These are phyloP conservation scores for Fusarium armeniacum DNA, from an alignment of 2,329 filamentous ascomycete genomes.

Conservation along the genomic window DNA sequence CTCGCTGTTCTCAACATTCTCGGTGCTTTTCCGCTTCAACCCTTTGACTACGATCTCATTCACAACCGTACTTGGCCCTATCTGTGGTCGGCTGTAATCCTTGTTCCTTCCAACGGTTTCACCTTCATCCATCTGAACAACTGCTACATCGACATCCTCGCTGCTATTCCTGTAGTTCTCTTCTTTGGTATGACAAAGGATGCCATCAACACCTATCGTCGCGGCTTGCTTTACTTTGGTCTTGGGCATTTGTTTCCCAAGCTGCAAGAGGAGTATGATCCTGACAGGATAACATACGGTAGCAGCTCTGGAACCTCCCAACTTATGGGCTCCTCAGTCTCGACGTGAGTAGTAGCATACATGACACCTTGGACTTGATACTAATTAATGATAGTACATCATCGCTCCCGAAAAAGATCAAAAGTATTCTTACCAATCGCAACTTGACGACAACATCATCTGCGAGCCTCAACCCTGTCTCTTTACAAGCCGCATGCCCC, in stretches of 20 bases:
- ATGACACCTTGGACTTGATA: neutral
- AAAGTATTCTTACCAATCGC: constrained; percentile 40
- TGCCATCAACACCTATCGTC: constrained; percentile 64
- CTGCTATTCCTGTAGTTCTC: constrained; percentile 63
- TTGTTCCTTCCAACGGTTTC: constrained; percentile 59
- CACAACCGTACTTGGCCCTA: constrained; percentile 56
- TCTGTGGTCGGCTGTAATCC: constrained; percentile 64
- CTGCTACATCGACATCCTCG: constrained; percentile 64
- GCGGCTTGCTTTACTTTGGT: constrained; percentile 56
- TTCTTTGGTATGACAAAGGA: constrained; percentile 71
- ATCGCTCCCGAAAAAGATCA: constrained; percentile 42
- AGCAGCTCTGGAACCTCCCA: constrained; percentile 44
- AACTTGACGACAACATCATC: constrained; percentile 38
- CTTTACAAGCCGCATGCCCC: constrained; percentile 8
- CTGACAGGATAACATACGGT: constrained; percentile 49
- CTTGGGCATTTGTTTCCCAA: constrained; percentile 61
- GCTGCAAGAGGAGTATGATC: constrained; percentile 58
- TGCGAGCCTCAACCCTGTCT: constrained; percentile 14
- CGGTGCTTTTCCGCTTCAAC: constrained; percentile 45
- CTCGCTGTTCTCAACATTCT: constrained; percentile 60
- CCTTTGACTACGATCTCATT: constrained; percentile 60
- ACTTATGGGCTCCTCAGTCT: constrained; percentile 36
- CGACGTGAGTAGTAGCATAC: constrained; percentile 38
- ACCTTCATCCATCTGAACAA: constrained; percentile 60
- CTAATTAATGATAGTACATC: constrained; percentile 24